These are phyloP conservation scores for Pseudognaphalium luteoalbum DNA, from an alignment of 129 eudicot genomes.

Conservation along the genomic window DNA sequence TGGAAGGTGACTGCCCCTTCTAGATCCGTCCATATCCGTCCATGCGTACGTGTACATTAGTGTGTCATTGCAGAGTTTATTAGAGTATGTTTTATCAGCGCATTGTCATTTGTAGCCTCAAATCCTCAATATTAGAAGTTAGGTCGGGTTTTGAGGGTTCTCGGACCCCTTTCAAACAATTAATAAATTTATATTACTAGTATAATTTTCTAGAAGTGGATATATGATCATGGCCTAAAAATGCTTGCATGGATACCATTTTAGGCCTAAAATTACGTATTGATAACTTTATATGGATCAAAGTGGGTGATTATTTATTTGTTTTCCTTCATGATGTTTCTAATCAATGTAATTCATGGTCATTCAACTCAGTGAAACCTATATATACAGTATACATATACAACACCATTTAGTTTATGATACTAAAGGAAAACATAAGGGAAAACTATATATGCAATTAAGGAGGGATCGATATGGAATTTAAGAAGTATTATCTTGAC, in stretches of 20 bases:
- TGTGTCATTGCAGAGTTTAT: too few species aligned
- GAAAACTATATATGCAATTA: not conserved
- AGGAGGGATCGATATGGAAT: constrained; percentile 27
- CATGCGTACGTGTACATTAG: too few species aligned
- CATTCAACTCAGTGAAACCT: not conserved
- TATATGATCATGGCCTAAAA: constrained; percentile 17
- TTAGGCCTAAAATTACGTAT: not conserved
- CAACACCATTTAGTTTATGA: not conserved
- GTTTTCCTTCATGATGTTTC: not conserved
- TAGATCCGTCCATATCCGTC: too few species aligned
- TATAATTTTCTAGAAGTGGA: constrained; percentile 20
- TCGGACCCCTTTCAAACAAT: too few species aligned
- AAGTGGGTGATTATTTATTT: not conserved
- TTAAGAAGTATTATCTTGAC: constrained; percentile 69
- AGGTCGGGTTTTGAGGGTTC: too few species aligned
- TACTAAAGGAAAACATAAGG: not conserved
- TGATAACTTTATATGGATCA: not conserved
- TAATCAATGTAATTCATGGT: not conserved
- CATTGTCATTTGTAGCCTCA: too few species aligned
- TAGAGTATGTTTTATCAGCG: too few species aligned
- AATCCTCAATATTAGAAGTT: too few species aligned
- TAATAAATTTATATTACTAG: too few species aligned
- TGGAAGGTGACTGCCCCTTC: too few species aligned
- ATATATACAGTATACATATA: constrained; percentile 4
- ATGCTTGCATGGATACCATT: constrained; percentile 26